Evolutionary conservation across 352 stramenopile genomes (phyloP).

Genomic region (Globisporangium uncinulatum): DNA sequence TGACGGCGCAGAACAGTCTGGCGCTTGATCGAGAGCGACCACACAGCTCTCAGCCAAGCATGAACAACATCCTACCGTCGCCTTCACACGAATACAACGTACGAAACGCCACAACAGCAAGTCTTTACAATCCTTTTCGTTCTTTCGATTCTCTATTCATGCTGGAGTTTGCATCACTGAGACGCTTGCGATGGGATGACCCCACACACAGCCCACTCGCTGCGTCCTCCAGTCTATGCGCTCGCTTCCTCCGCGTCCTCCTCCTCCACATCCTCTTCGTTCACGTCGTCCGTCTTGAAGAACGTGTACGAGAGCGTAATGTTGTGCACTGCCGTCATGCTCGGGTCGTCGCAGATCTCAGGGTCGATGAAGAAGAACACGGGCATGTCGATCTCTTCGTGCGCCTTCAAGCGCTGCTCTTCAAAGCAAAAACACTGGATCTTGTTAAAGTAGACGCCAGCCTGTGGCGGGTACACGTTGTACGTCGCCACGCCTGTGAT

Average conservation of each 20-base stretch:
- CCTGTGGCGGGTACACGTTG: slow-evolving; percentile 98
- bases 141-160: too few species aligned
- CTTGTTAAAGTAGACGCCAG: slow-evolving; percentile 99
- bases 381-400: slow-evolving; percentile 99
- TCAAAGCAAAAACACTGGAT: slow-evolving; percentile 99
- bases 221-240: not conserved
- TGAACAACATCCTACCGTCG: too few species aligned
- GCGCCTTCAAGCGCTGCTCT: slow-evolving; percentile 95
- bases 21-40: too few species aligned
- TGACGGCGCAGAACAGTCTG: too few species aligned
- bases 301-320: slow-evolving; percentile 99
- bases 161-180: not conserved
- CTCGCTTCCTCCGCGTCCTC: slow-evolving; percentile 34
- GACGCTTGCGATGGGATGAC: not conserved
- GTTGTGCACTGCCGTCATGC: slow-evolving; percentile 95
- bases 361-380: slow-evolving; percentile 99
- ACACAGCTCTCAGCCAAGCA: too few species aligned
- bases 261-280: slow-evolving; percentile 84
- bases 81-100: too few species aligned
- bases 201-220: not conserved
- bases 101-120: too few species aligned
- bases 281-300: slow-evolving; percentile 95
- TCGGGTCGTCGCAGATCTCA: slow-evolving; percentile 96
- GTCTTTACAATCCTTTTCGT: too few species aligned
- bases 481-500: slow-evolving; percentile 99